Evolutionary conservation across 352 stramenopile genomes (phyloP), one percentile per base, ranked within the genome.

Genomic region (Pythium myriotylum): DNA sequence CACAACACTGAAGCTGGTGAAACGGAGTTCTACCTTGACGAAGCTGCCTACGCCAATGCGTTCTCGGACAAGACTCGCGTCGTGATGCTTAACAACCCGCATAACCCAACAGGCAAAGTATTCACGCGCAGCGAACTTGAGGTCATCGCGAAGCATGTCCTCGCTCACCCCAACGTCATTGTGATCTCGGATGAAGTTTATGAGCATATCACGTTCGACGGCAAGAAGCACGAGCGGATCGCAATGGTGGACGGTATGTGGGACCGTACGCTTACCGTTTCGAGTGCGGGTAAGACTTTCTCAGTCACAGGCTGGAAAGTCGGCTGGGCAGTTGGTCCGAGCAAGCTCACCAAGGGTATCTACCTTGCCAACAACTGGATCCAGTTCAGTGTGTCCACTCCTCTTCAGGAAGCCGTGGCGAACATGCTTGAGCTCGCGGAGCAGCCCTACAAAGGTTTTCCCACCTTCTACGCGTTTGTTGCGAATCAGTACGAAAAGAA

Each of bases 31-130:
- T 76, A 88, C 37, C 71, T 99, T 20, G 93, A 99, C 62, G 76
- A 92, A 32, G 59, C 77, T 1, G 87, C 86, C 24, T 77, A 98
- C 29, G 80, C 95, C 22, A 71, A 66, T 4, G 84, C 84, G 8
- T 96, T 99, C 59, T 95, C 92, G 12, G 72, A 84, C 10, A 90
- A 91, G 64, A 99, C 97, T n/a, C 86, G 94, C 37, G 84, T 95
- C 0, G 86, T 99, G 48, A 77, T 99, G 24, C 78, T 99, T 23
- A 99, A 99, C 84, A 98, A 97, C 57, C 97, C 97, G 33, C 97
- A 99, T 86, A 99, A 99, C 74, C 97, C 97, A 12, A 99, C 97
- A 43, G 97, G 97, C 29, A 99, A 99, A 63, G 91, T 99, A 42
- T 99, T 99, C 70, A 95, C 91, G 22, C 59, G 72, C 32, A 60